Conservation (phyloP, 2,329 filamentous ascomycete species). For the Ophiocordyceps australis region DNA sequence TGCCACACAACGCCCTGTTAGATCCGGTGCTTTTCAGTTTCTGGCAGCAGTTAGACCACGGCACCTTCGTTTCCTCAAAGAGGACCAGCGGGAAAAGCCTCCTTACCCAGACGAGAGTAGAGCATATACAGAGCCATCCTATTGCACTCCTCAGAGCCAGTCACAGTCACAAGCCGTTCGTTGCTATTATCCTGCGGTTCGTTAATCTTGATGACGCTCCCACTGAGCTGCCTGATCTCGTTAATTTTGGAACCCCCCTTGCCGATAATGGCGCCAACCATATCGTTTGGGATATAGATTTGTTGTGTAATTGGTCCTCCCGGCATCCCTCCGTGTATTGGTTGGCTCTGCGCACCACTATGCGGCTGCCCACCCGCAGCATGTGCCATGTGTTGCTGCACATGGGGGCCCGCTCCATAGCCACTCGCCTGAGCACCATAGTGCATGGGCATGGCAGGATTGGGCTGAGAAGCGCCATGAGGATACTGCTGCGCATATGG, state of each 20-base stretch:
- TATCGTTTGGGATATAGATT: constrained; percentile 98
- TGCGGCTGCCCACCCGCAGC: constrained; percentile 34
- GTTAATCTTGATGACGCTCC: constrained; percentile 99
- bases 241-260: constrained; percentile 99
- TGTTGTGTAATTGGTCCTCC: constrained; percentile 73
- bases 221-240: constrained; percentile 90
- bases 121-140: constrained; percentile 99
- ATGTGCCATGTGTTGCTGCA: constrained; percentile 53
- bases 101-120: constrained; percentile 82
- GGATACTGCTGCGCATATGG: constrained; percentile 57
- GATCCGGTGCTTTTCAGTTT: constrained; percentile 26
- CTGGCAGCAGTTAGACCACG: too few relatives aligned
- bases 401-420: constrained; percentile 61
- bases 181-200: constrained; percentile 98
- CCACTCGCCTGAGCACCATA: constrained; percentile 60
- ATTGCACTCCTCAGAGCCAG: constrained; percentile 94
- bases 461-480: constrained; percentile 39
- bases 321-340: constrained; percentile 47
- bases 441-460: constrained; percentile 50
- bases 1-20: constrained; percentile 5
- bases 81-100: too few relatives aligned
- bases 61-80: too few relatives aligned
- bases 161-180: constrained; percentile 91
- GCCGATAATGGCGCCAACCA: constrained; percentile 98
- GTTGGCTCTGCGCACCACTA: constrained; percentile 54